These are phyloP conservation scores for Arachis stenosperma DNA, from an alignment of 306 rosid genomes.

Conservation along the genomic window DNA sequence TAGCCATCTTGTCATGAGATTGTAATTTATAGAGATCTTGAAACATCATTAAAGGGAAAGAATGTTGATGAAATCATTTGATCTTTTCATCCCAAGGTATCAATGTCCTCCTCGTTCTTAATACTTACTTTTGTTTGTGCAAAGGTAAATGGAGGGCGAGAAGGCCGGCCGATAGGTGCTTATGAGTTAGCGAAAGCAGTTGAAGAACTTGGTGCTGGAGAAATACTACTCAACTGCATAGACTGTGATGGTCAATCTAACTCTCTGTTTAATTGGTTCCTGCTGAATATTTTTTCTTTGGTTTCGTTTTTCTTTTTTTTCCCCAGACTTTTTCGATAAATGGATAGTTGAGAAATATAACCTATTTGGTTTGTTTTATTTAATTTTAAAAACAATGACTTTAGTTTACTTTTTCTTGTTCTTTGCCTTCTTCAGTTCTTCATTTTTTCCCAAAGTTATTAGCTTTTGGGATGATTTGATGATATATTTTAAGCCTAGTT, in stretches of 20 bases:
- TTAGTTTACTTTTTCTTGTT: neutral
- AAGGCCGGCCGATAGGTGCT: conserved; percentile 95
- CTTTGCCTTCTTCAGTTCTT: neutral
- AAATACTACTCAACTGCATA: conserved; percentile 93
- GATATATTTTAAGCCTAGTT: neutral
- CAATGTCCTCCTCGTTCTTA: neutral
- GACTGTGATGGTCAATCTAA: conserved; percentile 84
- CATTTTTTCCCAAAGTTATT: neutral
- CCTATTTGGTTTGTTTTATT: neutral
- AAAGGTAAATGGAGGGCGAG: conserved; percentile 90
- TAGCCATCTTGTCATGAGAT: conserved; percentile 5
- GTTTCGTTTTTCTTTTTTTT: neutral
- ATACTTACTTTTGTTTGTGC: conserved; percentile 32
- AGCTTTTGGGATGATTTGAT: neutral
- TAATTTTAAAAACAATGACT: neutral
- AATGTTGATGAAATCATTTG: conserved; percentile 23
- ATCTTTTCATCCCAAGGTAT: neutral
- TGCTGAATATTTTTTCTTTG: neutral
- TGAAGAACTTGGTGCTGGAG: conserved; percentile 98
- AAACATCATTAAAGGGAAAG: conserved; percentile 13
- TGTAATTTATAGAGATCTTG: neutral
- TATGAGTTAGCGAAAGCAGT: conserved; percentile 95
- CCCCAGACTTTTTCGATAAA: neutral
- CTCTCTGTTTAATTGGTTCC: neutral
- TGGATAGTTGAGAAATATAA: neutral